These are phyloP conservation scores for Teunomyces cretensis DNA, from an alignment of 805 yeast species.

Conservation along the genomic window DNA sequence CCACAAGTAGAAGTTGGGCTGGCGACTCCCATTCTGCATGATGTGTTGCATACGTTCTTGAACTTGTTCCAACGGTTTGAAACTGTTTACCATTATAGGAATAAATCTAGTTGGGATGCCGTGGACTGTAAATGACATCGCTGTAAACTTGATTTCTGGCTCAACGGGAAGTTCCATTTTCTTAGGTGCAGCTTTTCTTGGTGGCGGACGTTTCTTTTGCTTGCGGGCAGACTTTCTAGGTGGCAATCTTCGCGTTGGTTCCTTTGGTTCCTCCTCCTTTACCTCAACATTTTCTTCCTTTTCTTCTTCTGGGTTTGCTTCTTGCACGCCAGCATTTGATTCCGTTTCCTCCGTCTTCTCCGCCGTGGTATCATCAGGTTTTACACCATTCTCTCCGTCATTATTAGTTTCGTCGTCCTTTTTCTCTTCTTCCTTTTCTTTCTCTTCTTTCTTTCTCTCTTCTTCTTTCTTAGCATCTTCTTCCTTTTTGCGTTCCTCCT, in stretches of 20 bases:
- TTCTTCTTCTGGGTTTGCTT: slow-evolving; percentile 13
- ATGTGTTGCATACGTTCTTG: slow-evolving; percentile 60
- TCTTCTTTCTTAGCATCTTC: slow-evolving; percentile 16
- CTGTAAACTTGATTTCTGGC: slow-evolving; percentile 52
- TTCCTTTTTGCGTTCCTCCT: slow-evolving; percentile 21
- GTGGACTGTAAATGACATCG: slow-evolving; percentile 63
- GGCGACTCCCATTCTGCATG: slow-evolving; percentile 57
- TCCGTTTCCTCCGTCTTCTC: slow-evolving; percentile 12
- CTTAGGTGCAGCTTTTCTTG: slow-evolving; percentile 15
- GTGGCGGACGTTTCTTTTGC: slow-evolving; percentile 13
- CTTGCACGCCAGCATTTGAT: neutral
- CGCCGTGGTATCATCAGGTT: slow-evolving; percentile 9
- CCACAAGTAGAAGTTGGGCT: slow-evolving; percentile 71
- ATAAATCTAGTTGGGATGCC: slow-evolving; percentile 66
- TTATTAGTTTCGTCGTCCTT: slow-evolving; percentile 22
- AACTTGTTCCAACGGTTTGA: slow-evolving; percentile 55
- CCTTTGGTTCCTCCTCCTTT: neutral
- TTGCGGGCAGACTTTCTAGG: slow-evolving; percentile 8
- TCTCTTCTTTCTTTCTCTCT: slow-evolving; percentile 21
- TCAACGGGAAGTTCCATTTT: slow-evolving; percentile 33
- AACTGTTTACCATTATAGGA: slow-evolving; percentile 66
- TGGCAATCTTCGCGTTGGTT: slow-evolving; percentile 9
- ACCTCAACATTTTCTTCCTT: slow-evolving; percentile 4
- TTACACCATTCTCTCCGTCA: slow-evolving; percentile 11
- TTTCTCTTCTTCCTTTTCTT: slow-evolving; percentile 24